Conservation (phyloP, 2,329 filamentous ascomycete genomes). For the Polytolypa hystricis region DNA sequence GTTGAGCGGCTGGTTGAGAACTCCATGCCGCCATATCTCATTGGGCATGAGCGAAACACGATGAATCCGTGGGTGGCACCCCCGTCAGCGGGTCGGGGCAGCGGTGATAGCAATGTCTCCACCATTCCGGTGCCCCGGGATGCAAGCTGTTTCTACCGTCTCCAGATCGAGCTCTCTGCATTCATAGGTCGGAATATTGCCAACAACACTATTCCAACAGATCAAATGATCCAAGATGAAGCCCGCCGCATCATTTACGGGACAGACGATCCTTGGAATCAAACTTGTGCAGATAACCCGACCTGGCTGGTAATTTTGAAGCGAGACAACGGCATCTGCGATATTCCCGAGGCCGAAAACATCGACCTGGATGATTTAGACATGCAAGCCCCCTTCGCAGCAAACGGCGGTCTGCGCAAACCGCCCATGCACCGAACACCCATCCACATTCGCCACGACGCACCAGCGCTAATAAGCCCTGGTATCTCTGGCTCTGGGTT, state of each 20-base stretch:
- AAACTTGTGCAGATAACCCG: constrained; percentile 38
- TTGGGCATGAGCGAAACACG: constrained; percentile 23
- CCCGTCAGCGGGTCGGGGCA: constrained; percentile 1
- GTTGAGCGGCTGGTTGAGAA: constrained; percentile 28
- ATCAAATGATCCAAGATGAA: constrained; percentile 21
- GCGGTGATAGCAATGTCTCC: neutral
- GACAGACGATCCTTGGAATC: constrained; percentile 23
- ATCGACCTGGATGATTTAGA: constrained; percentile 28
- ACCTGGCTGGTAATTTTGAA: constrained; percentile 36
- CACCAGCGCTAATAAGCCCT: constrained; percentile 14
- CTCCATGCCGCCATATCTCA: constrained; percentile 27
- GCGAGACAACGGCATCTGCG: constrained; percentile 30
- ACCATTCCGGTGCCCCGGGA: constrained; percentile 22
- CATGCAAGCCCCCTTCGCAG: constrained; percentile 33
- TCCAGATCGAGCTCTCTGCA: constrained; percentile 29
- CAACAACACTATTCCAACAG: constrained; percentile 25
- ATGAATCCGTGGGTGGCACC: constrained; percentile 22
- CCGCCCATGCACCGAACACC: constrained; percentile 22
- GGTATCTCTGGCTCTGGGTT: constrained; percentile 21
- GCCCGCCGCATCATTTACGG: constrained; percentile 21
- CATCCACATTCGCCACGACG: constrained; percentile 14
- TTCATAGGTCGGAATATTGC: constrained; percentile 27
- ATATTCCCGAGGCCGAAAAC: constrained; percentile 21
- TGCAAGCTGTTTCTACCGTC: constrained; percentile 31
- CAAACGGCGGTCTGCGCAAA: constrained; percentile 24